These are phyloP conservation scores for Trichoderma oligosporum DNA, from an alignment of 2,329 filamentous ascomycete genomes.

Conservation along the genomic window DNA sequence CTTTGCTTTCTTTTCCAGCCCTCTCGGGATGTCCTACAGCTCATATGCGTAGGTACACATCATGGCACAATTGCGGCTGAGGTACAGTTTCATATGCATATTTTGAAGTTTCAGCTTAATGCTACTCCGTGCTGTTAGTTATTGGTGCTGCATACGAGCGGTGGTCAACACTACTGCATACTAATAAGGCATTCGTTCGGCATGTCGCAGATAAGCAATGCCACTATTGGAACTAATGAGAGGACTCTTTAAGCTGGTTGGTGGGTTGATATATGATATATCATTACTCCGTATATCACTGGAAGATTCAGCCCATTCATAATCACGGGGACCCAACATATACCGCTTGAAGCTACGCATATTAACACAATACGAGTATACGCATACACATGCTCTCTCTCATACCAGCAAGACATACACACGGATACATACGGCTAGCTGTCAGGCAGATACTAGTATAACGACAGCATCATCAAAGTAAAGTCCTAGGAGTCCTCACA, in stretches of 20 bases:
- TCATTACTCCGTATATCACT: too few species aligned
- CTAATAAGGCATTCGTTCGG: neutral
- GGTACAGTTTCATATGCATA: neutral
- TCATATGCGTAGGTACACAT: neutral
- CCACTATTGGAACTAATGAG: neutral
- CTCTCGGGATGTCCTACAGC: neutral
- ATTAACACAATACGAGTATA: too few species aligned
- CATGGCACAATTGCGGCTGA: neutral
- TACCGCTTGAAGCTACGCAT: too few species aligned
- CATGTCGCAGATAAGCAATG: neutral
- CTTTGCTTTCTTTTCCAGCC: neutral
- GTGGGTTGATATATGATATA: neutral
- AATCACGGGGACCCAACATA: neutral
- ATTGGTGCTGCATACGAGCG: neutral
- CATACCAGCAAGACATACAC: too few species aligned
- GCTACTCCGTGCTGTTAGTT: neutral
- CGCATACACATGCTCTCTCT: too few species aligned
- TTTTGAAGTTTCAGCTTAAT: conserved; percentile 2
- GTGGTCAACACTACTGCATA: neutral
- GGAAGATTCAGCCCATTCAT: neutral
- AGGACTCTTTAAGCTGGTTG: neutral
- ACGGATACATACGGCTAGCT: too few species aligned
- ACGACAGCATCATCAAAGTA: too few species aligned
- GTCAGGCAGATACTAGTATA: too few species aligned
- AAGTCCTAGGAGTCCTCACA: too few species aligned